phyloP scores from a whole-genome alignment of 495 filamentous ascomycete genomes.

The Aspergillus incahuasiensis region DNA sequence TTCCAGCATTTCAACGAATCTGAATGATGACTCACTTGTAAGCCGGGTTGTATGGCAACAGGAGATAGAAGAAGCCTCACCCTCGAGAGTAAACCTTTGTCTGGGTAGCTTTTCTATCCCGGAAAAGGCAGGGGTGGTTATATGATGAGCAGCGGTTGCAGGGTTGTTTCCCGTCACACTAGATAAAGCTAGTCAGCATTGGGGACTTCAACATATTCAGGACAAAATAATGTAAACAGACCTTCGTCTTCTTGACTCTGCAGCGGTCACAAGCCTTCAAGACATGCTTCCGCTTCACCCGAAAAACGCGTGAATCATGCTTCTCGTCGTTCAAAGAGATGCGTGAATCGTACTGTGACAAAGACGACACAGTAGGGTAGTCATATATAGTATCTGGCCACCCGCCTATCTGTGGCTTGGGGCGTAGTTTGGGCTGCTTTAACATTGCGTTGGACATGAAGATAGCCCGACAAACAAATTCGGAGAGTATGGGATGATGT shows the following conservation, averaged over 20 bases:
- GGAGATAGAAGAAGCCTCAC: slow-evolving; percentile 21
- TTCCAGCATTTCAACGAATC: slow-evolving; percentile 48
- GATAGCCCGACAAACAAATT: not conserved
- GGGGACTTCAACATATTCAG: not conserved
- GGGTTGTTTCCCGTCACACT: slow-evolving; percentile 49
- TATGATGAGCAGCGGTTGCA: slow-evolving; percentile 46
- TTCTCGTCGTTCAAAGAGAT: slow-evolving; percentile 34
- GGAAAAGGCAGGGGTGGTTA: slow-evolving; percentile 46
- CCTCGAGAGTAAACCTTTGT: slow-evolving; percentile 47
- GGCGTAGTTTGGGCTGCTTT: slow-evolving; percentile 41
- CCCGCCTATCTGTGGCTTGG: slow-evolving; percentile 35
- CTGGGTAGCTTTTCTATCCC: slow-evolving; percentile 45
- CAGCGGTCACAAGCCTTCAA: slow-evolving; percentile 47
- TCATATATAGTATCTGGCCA: slow-evolving; percentile 37
- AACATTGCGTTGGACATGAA: slow-evolving; percentile 26
- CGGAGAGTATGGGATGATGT: not conserved
- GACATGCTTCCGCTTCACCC: slow-evolving; percentile 49
- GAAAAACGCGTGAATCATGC: slow-evolving; percentile 42
- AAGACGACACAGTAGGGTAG: slow-evolving; percentile 27
- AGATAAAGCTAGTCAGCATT: slow-evolving; percentile 13
- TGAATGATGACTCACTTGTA: too few relatives aligned
- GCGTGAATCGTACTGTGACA: slow-evolving; percentile 33
- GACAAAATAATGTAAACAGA: slow-evolving; percentile 15
- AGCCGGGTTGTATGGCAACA: too few relatives aligned
- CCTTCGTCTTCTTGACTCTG: slow-evolving; percentile 48